Evolutionary conservation across 176 grass and related monocot species (phyloP), one percentile per base, ranked within the genome.

Genomic region (Ensete ventricosum): DNA sequence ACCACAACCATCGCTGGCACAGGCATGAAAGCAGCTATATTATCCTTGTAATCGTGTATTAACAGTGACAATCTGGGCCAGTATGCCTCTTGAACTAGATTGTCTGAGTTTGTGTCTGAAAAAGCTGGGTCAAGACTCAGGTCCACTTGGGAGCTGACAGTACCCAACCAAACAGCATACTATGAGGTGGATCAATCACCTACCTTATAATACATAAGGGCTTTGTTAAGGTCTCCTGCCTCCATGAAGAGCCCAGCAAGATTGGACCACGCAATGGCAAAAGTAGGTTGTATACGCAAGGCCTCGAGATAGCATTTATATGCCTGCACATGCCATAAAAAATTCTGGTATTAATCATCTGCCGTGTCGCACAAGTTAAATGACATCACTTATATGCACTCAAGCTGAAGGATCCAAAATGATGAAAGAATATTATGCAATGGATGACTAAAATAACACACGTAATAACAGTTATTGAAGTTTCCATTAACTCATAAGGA

Each of bases 231-330:
- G 29, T 99, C 86, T 67, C 95, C 95, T 77, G 84, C 78, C 69
- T 99, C 90, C 95, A 99, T 94, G 62, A 99, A 99, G 16, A 99
- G 84, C 20, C 95, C 91, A 60, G 95, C 95, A 64, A 99, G 84
- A 57, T 99, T 99, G 53, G 90, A 99, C 95, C 95, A 99, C 19
- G 95, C 95, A 63, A 99, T 94, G 82, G 95, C 95, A 88, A 99
- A 99, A 27, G 83, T 89, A 10, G 95, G 95, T 67, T 94, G 87
- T 74, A 99, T 89, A 1, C 83, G 84, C 20, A 99, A 70, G 20
- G 95, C 95, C 80, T 99, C 90, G 1, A 91, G 14, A 25, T 99
- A 99, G 76, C 95, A 91, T 80, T 58, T 79, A 76, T 91, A 94
- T 50, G 95, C 90, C 95, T 99, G 82, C 53, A 90, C 48, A 13